Percentiles rank a stretch among this genome's conserved stretches.
Evolutionary conservation across 1,284 basidiomycete species (phyloP).

Genomic region (Schizopora paradoxa): DNA sequence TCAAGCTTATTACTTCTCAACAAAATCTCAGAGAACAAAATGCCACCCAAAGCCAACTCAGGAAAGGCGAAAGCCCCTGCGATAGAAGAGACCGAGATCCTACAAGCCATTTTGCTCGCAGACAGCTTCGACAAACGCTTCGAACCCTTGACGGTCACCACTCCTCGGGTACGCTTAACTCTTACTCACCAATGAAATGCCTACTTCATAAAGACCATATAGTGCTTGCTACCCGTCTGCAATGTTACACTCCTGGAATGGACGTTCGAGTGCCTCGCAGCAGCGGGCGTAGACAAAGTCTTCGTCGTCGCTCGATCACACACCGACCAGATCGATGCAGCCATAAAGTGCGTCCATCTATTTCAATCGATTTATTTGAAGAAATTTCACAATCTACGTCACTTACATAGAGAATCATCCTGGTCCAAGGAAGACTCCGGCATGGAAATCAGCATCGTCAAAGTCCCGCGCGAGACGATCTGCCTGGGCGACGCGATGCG

Average conservation of each 20-base stretch:
- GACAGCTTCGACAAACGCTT: conserved; percentile 95
- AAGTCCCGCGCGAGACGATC: conserved; percentile 83
- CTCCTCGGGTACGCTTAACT: conserved; percentile 64
- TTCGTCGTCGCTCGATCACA: conserved; percentile 91
- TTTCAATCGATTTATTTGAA: conserved; percentile 3
- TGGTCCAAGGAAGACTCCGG: conserved; percentile 74
- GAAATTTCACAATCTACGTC: no score
- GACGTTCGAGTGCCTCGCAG: conserved; percentile 91
- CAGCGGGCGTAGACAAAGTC: conserved; percentile 92
- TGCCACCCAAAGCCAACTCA: conserved; percentile 58
- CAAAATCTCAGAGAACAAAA: conserved; percentile 25
- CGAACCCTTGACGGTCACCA: conserved; percentile 77
- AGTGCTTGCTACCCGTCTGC: conserved; percentile 93
- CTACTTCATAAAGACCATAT: conserved; percentile 13
- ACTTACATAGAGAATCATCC: conserved; percentile 58
- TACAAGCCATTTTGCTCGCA: conserved; percentile 91
- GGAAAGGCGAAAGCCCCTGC: conserved; percentile 51
- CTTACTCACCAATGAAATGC: conserved; percentile 3
- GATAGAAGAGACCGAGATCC: conserved; percentile 68
- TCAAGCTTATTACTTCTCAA: background rate
- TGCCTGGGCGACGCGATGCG: conserved; percentile 95
- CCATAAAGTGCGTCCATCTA: conserved; percentile 59
- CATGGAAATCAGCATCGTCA: conserved; percentile 82
- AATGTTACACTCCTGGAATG: conserved; percentile 91
- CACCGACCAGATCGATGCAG: conserved; percentile 75